Conservation (phyloP, 148 eudicot species). For the Chenopodium berlandieri region DNA sequence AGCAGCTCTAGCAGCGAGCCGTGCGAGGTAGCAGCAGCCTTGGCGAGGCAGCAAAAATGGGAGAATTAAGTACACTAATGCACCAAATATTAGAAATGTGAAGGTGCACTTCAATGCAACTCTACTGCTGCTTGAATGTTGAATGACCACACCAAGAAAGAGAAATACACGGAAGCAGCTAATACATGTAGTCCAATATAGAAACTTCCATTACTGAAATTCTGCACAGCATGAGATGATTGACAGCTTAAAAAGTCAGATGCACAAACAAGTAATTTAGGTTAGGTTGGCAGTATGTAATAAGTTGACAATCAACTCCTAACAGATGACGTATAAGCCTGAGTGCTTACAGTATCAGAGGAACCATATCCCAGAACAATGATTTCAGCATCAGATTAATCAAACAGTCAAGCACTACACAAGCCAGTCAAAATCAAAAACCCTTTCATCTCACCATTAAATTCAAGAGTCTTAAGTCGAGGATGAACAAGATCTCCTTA, state of each 20-base stretch:
- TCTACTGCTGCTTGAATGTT: slow-evolving; percentile 27
- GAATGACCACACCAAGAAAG: slow-evolving; percentile 39
- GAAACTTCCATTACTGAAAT: slow-evolving; percentile 52
- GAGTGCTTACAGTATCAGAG: background rate
- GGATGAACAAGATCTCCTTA: slow-evolving; percentile 74
- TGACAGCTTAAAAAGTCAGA: background rate
- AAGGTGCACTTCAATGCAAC: slow-evolving; percentile 30
- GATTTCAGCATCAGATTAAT: background rate
- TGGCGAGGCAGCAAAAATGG: background rate
- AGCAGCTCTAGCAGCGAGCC: too few relatives aligned
- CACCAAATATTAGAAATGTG: slow-evolving; percentile 31
- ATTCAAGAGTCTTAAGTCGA: slow-evolving; percentile 49
- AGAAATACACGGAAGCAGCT: slow-evolving; percentile 67
- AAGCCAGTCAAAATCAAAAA: background rate
- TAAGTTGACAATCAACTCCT: too few relatives aligned
- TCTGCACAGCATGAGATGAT: slow-evolving; percentile 40
- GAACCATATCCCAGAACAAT: background rate
- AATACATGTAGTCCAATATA: slow-evolving; percentile 59
- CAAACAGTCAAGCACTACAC: background rate
- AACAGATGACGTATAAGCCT: background rate
- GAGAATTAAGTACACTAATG: slow-evolving; percentile 36
- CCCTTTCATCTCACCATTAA: too few relatives aligned
- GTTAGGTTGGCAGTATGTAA: background rate
- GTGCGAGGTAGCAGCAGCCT: too few relatives aligned
- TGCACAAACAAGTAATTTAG: background rate